Evolutionary conservation across 768 basidiomycete species (phyloP), one percentile per base, ranked within the genome.

Genomic region (Pilatotrama ljubarskyi): DNA sequence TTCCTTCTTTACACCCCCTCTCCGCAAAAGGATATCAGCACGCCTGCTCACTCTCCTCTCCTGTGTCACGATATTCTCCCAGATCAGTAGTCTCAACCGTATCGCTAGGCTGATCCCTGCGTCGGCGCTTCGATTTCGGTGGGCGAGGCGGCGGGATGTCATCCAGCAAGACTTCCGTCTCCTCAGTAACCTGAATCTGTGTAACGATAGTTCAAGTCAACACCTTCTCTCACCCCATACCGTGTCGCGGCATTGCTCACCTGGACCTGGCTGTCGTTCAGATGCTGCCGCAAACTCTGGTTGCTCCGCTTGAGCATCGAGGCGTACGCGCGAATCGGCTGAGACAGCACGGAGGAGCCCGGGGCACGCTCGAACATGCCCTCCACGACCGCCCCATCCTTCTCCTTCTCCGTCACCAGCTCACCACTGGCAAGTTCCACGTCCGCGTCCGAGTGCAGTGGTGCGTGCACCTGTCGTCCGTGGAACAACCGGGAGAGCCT

Each of bases 261-360:
- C 26, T 37, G 14, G 3, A 49, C 46, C 20, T 42, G 59, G 32
- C 52, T 48, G 32, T 48, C 40, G 37, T 53, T 48, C 44, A 40
- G 29, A 22, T 60, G 59, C 32, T 54, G 46, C 32, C 41, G 52
- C 52, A 60, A 17, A 14, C 40, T 41, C 24, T 32, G 52, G 10
- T 60, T 48, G 52, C 59, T 60, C 38, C 59, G 59, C 47, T 37
- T 49, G 17, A 55, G 29, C 59, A 49, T 54, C 22, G 59, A 60
- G 47, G 18, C 15, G 48, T 60, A 49, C 29, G 41, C 41, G 15
- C 37, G 46, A 13, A 35, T 26, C 20, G 59, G 59, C 51, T 47
- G 25, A 7, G 37, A 15, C 24, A 55, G 37, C 18, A 50, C 10
- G 40, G 47, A 17, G n/a, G 29, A 7, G 14, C n/a, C 18, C 26